These are phyloP conservation scores for Crithidia mellificae DNA, from an alignment of 208 protist genomes.

Conservation along the genomic window DNA sequence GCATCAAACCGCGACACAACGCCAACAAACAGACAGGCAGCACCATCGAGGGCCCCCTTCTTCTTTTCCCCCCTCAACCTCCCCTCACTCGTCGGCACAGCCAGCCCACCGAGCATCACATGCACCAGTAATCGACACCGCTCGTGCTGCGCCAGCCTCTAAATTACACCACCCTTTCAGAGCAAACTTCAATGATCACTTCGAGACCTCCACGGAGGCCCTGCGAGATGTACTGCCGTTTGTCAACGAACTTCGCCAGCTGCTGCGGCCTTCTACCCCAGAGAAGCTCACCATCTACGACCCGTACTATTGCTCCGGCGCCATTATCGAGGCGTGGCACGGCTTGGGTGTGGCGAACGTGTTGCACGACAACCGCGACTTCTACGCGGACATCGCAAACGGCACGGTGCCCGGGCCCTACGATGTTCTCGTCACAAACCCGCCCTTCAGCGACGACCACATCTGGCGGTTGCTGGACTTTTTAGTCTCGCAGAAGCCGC, in stretches of 20 bases:
- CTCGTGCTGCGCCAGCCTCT: slow-evolving; percentile 1
- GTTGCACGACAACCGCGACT: slow-evolving; percentile 89
- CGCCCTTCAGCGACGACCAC: slow-evolving; percentile 82
- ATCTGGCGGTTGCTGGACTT: slow-evolving; percentile 58
- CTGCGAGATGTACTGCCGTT: slow-evolving; percentile 59
- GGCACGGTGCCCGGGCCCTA: slow-evolving; percentile 54
- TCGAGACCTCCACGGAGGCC: slow-evolving; percentile 70
- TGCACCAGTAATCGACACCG: no score
- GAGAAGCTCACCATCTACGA: slow-evolving; percentile 78
- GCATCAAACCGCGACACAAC: no score
- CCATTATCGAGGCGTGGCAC: slow-evolving; percentile 45
- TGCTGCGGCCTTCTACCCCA: slow-evolving; percentile 48
- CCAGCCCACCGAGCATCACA: background rate
- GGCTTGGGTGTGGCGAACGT: slow-evolving; percentile 63
- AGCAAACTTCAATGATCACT: slow-evolving; percentile 84
- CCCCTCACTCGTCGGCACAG: background rate
- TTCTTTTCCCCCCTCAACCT: no score
- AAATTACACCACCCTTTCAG: slow-evolving; percentile 43
- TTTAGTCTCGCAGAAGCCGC: slow-evolving; percentile 32
- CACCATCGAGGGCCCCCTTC: no score
- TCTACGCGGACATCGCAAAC: slow-evolving; percentile 59
- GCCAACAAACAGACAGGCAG: no score
- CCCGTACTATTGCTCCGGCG: slow-evolving; percentile 87
- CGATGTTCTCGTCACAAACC: slow-evolving; percentile 84
- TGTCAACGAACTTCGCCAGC: slow-evolving; percentile 54